These are phyloP conservation scores for Artemisia annua DNA, from an alignment of 129 eudicot genomes.

Conservation along the genomic window DNA sequence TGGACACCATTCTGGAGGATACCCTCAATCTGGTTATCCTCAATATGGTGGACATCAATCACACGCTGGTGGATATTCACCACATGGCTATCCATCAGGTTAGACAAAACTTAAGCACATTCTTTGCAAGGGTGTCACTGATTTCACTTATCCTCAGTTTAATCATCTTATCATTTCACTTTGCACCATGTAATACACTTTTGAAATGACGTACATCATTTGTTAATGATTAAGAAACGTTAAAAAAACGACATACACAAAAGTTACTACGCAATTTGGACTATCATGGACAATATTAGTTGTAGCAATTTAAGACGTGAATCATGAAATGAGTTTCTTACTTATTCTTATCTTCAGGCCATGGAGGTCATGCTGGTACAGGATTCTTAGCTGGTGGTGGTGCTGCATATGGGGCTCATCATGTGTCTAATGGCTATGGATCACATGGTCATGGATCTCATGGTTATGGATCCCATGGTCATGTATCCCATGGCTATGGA, in stretches of 20 bases:
- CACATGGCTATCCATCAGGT: slow-evolving; percentile 29
- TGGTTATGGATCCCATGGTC: slow-evolving; percentile 27
- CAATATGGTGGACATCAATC: slow-evolving; percentile 20
- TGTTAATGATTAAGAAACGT: too few species aligned
- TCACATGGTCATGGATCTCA: slow-evolving; percentile 22
- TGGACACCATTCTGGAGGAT: slow-evolving; percentile 39
- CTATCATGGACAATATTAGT: too few species aligned
- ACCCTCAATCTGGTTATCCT: slow-evolving; percentile 25
- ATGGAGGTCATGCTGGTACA: slow-evolving; percentile 22
- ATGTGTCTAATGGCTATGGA: background rate
- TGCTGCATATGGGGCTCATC: slow-evolving; percentile 24
- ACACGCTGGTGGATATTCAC: slow-evolving; percentile 13
- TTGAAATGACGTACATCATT: too few species aligned
- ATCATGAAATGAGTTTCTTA: too few species aligned
- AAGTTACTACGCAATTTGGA: too few species aligned
- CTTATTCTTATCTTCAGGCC: slow-evolving; percentile 7
- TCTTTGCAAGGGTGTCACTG: background rate
- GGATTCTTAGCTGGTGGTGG: slow-evolving; percentile 36
- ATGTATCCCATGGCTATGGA: slow-evolving; percentile 35
- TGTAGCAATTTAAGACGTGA: too few species aligned
- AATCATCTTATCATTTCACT: too few species aligned
- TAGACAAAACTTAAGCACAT: background rate
- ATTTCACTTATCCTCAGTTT: too few species aligned
- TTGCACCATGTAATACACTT: too few species aligned
- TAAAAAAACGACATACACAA: too few species aligned